phyloP scores from a whole-genome alignment of 768 basidiomycete genomes.

The Xerocomellus dryophilus region DNA sequence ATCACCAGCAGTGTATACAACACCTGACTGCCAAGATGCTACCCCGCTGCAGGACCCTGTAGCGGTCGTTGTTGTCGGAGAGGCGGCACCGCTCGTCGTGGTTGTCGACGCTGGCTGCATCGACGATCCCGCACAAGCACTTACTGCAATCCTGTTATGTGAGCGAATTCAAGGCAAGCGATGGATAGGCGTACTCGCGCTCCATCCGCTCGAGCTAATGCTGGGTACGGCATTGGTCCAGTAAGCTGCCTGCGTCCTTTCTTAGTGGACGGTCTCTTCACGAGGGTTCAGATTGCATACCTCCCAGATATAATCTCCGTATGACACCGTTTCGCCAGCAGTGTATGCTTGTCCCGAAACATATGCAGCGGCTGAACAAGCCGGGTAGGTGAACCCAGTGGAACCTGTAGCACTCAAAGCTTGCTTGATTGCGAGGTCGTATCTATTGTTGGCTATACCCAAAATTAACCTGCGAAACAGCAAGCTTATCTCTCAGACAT shows the following conservation, averaged over 20 bases:
- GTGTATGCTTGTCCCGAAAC: conserved; percentile 48
- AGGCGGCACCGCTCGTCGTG: conserved; percentile 10
- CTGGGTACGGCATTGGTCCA: conserved; percentile 49
- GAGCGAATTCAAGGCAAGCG: not conserved
- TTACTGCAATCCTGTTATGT: conserved; percentile 11
- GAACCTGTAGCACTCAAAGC: conserved; percentile 58
- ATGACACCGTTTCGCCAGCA: conserved; percentile 52
- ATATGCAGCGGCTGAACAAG: conserved; percentile 56
- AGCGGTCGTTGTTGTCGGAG: conserved; percentile 19
- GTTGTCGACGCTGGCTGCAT: conserved; percentile 11
- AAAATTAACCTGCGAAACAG: conserved; percentile 4
- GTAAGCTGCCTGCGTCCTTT: conserved; percentile 53
- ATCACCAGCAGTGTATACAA: conserved; percentile 50
- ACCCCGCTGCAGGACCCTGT: conserved; percentile 46
- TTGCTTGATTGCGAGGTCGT: conserved; percentile 59
- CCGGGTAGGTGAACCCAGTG: conserved; percentile 64
- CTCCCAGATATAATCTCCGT: conserved; percentile 64
- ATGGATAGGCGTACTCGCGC: conserved; percentile 46
- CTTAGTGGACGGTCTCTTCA: not conserved
- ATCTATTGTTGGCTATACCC: conserved; percentile 51
- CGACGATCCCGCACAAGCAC: conserved; percentile 21
- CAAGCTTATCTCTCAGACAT: not conserved
- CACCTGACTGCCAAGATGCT: conserved; percentile 44
- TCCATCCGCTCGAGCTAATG: conserved; percentile 58
- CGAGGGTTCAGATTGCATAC: conserved; percentile 28